Evolutionary conservation across 1,284 basidiomycete species (phyloP), one percentile per base, ranked within the genome.

Genomic region (Porogramme epimiltina): DNA sequence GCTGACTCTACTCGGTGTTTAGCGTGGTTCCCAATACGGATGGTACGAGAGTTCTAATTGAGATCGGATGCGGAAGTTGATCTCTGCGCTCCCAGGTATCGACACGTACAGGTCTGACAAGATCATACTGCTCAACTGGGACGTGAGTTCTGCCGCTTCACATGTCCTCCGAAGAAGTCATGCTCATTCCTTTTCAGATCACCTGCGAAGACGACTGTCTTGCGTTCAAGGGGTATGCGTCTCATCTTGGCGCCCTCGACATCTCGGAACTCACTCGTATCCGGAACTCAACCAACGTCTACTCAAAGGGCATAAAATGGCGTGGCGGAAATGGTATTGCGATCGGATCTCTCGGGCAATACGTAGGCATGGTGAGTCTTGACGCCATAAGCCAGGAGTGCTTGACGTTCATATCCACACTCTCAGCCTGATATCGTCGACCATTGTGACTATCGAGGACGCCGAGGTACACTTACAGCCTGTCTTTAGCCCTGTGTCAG

Each of bases 11-110:
- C n/a, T n/a, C n/a, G n/a, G n/a, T n/a, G n/a, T n/a, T 19, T 31
- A 83, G 81, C 59, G 75, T 82, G 51, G 80, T 86, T 0, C 82
- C 81, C 25, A 87, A 87, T 61, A 87, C 83, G 3, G 82, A 85
- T 67, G 82, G 82, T 77, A 42, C 15, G 48, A n/a, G 2, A 16
- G 34, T 18, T 6, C 54, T 6, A 8, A 31, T 13, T 13, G 13
- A 31, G 8, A 31, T 31, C 8, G 28, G 13, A 31, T 6, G 6
- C 28, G 22, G 11, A 20, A n/a, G 6, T 18, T 15, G 8, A 31
- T 6, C 28, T 6, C 13, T 31, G n/a, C 16, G 37, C n/a, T 10
- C n/a, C 6, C 47, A 81, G 80, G 80, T 0, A 82, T 83, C 49
- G 73, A 87, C 60, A 85, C 82, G 0, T 88, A 82, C 62, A 72